Evolutionary conservation across 345 rosid species (phyloP).

Genomic region (Camelina laxa): DNA sequence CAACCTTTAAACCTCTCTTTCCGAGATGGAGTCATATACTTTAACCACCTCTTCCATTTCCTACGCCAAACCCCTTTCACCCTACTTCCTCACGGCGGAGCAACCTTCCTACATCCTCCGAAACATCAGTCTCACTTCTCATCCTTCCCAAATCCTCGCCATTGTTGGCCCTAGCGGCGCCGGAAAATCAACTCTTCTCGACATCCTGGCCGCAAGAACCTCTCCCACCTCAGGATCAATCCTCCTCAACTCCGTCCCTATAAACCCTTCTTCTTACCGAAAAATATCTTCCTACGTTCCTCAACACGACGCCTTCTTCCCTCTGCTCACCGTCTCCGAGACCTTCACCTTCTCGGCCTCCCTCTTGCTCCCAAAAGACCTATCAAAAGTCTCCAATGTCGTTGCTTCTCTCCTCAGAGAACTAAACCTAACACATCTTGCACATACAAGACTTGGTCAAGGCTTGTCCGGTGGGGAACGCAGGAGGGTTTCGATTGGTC

Average conservation of each 20-base stretch:
- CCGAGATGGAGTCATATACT: slow-evolving; percentile 49
- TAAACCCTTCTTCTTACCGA: slow-evolving; percentile 79
- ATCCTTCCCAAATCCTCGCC: slow-evolving; percentile 88
- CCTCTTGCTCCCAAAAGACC: slow-evolving; percentile 56
- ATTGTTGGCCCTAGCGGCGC: slow-evolving; percentile 96
- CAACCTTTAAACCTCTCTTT: slow-evolving; percentile 21
- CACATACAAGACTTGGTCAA: slow-evolving; percentile 56
- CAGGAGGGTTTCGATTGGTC: slow-evolving; percentile 81
- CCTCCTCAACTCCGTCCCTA: slow-evolving; percentile 66
- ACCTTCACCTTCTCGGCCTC: slow-evolving; percentile 75
- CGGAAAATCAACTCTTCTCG: slow-evolving; percentile 94
- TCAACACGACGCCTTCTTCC: slow-evolving; percentile 80
- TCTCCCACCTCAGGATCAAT: slow-evolving; percentile 72
- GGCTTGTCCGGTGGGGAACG: slow-evolving; percentile 86
- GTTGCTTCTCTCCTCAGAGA: slow-evolving; percentile 67
- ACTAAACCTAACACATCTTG: slow-evolving; percentile 64
- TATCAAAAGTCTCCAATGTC: slow-evolving; percentile 30
- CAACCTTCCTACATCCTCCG: slow-evolving; percentile 68
- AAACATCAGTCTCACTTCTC: slow-evolving; percentile 69
- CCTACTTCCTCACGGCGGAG: slow-evolving; percentile 32
- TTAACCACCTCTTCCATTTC: slow-evolving; percentile 79
- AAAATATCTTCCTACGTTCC: slow-evolving; percentile 91
- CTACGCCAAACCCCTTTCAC: slow-evolving; percentile 58
- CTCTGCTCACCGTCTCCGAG: slow-evolving; percentile 78
- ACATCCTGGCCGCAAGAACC: slow-evolving; percentile 84